These are phyloP conservation scores for Colletotrichum sp. DNA, from an alignment of 2,329 filamentous ascomycete genomes.

Conservation along the genomic window DNA sequence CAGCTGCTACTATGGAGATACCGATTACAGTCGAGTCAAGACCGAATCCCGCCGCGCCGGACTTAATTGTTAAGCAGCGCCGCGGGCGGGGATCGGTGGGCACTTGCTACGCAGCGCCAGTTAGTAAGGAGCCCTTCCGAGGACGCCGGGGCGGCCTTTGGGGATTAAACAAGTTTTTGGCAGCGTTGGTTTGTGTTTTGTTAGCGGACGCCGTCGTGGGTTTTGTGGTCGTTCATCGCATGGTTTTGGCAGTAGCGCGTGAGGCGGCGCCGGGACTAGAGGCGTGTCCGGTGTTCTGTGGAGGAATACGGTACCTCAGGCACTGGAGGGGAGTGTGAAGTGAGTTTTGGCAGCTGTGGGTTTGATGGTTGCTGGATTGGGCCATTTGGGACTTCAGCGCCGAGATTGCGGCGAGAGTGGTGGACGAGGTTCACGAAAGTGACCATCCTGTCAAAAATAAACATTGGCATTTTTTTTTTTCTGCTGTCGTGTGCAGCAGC, in stretches of 20 bases:
- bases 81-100: not conserved
- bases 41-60: not conserved
- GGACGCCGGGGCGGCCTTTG: not conserved
- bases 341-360: not conserved
- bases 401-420: not conserved
- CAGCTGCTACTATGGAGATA: not conserved
- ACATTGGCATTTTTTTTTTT: not conserved
- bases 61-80: not conserved
- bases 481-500: not conserved
- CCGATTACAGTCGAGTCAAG: not conserved
- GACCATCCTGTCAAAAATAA: not conserved
- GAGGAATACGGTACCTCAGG: not conserved
- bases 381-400: not conserved
- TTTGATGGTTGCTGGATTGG: not conserved
- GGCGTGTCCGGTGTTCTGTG: not conserved
- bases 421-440: not conserved
- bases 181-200: not conserved
- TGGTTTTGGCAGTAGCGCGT: not conserved
- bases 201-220: not conserved
- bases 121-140: not conserved
- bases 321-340: not conserved
- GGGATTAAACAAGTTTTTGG: not conserved
- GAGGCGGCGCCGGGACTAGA: not conserved
- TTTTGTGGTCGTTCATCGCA: not conserved
- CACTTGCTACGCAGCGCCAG: not conserved